A percentile compares a stretch with the other conserved stretches of the same genome.
Evolutionary conservation across 2,329 filamentous ascomycete genomes (phyloP).

Genomic region (Juglanconis sp.): DNA sequence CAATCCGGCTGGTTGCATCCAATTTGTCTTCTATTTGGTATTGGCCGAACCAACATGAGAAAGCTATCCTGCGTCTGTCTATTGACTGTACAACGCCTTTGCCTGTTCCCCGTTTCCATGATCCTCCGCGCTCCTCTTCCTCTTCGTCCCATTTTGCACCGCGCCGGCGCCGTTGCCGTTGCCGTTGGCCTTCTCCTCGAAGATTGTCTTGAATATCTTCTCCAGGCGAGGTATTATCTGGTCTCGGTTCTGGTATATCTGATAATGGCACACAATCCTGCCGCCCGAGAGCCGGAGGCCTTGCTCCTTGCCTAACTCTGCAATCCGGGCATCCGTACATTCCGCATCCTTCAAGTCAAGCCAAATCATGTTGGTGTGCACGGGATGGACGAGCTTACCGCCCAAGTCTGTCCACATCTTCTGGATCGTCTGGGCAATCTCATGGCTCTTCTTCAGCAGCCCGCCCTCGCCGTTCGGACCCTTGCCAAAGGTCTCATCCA

Average conservation of each 20-base stretch:
- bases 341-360: slow-evolving; percentile 65
- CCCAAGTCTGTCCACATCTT: slow-evolving; percentile 65
- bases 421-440: slow-evolving; percentile 58
- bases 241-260: slow-evolving; percentile 60
- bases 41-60: background rate
- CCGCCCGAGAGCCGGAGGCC: slow-evolving; percentile 40
- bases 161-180: background rate
- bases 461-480: slow-evolving; percentile 58
- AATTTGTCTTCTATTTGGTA: no score
- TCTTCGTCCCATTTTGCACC: background rate
- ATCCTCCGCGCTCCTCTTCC: background rate
- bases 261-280: slow-evolving; percentile 48
- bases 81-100: background rate
- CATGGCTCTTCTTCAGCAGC: slow-evolving; percentile 58
- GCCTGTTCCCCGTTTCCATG: background rate
- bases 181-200: slow-evolving; percentile 24
- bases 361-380: slow-evolving; percentile 94
- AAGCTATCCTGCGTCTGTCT: background rate
- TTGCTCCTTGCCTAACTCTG: slow-evolving; percentile 36
- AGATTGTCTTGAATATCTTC: slow-evolving; percentile 46
- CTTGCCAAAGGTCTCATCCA: slow-evolving; percentile 73
- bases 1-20: no score
- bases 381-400: slow-evolving; percentile 64
- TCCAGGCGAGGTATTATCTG: slow-evolving; percentile 58
- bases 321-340: slow-evolving; percentile 36